Percentiles rank a stretch among this genome's conserved stretches.
phyloP scores from a whole-genome alignment of 345 rosid species.

The Lumnitzera racemosa region DNA sequence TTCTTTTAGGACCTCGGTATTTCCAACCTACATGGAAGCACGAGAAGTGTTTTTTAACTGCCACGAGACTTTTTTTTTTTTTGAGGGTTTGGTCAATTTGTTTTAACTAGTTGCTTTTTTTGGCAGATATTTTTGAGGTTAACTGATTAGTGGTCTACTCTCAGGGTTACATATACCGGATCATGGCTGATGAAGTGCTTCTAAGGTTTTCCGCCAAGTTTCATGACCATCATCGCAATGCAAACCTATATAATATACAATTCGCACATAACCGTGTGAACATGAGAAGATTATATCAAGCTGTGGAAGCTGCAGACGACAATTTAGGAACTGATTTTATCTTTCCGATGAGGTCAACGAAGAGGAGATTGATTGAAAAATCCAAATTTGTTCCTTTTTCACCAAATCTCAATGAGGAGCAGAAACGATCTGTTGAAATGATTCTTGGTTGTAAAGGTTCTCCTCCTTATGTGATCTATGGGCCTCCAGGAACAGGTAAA shows the following conservation, averaged over 20 bases:
- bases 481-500: constrained; percentile 72
- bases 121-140: neutral
- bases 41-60: neutral
- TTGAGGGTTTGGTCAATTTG: neutral
- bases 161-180: constrained; percentile 45
- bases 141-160: constrained; percentile 1
- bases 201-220: constrained; percentile 28
- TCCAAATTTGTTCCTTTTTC: constrained; percentile 23
- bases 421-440: constrained; percentile 33
- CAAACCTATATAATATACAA: constrained; percentile 23
- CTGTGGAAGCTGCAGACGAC: constrained; percentile 33
- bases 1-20: neutral
- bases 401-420: constrained; percentile 41
- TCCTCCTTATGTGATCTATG: constrained; percentile 53
- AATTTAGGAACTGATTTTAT: constrained; percentile 28
- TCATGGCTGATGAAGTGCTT: constrained; percentile 53
- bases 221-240: constrained; percentile 23
- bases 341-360: constrained; percentile 31
- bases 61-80: neutral
- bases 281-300: constrained; percentile 51
- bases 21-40: neutral
- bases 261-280: constrained; percentile 36
- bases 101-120: neutral
- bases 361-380: constrained; percentile 14
- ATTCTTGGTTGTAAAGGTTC: constrained; percentile 49